Evolutionary conservation across 2,329 filamentous ascomycete species (phyloP), one percentile per base, ranked within the genome.

Genomic region (Aspergillus novofumigatus): DNA sequence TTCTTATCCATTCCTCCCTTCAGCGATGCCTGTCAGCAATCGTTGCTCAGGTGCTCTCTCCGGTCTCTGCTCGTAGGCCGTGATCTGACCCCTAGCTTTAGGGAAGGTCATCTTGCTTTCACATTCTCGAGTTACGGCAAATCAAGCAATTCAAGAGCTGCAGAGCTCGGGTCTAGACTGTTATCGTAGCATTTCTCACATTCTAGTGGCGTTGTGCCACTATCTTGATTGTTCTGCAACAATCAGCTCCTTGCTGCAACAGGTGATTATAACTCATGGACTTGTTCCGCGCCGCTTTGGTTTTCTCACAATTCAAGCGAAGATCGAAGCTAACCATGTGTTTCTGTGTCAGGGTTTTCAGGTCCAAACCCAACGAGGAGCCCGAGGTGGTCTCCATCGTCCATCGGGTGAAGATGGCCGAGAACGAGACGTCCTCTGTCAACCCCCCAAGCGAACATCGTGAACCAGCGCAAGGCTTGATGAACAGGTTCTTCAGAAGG

Each of bases 401-500:
- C 20, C 41, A 21, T 44, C 41, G 7, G n/a, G 7, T 44, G 41
- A 44, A 44, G 41, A 44, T 44, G 41, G 41, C 41, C n/a, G 41
- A 47, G 23, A 23, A 17, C 7, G 44, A 26, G 52, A 4, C 44
- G 17, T 32, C n/a, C n/a, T 14, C 29, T n/a, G 49, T 51, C 49
- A 58, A 25, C 28, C 20, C 2, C 20, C 20, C 21, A 44, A 14
- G 21, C 20, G 10, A 47, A 25, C 20, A 8, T 47, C n/a, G 55
- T 14, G 29, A 23, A 11, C 44, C 23, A 26, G 38, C 54, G 20
- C 47, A 55, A n/a, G 55, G 57, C 5, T 62, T 58, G 54, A 70
- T 67, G 67, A 65, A 54, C 41, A 59, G 56, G n/a, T 42, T 64
- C 20, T 64, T 64, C 53, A 53, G 61, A 28, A 25, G 28, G 11